Conservation (phyloP, 2,329 filamentous ascomycete species). For the Sarocladium brachiariae region DNA sequence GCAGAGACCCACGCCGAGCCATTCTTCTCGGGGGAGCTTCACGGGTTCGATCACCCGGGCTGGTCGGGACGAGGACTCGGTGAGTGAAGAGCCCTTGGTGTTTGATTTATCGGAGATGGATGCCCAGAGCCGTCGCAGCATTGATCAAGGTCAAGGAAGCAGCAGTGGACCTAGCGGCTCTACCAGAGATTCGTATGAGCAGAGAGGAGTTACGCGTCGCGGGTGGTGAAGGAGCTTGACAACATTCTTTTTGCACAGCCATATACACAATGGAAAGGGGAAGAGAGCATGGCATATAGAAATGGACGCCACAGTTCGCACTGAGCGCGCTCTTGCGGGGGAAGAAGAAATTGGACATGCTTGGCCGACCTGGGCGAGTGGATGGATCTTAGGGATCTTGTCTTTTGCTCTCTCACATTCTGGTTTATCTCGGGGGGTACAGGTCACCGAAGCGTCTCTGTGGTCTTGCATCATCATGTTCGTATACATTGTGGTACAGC, state of each 20-base stretch:
- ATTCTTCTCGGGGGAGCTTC: slow-evolving; percentile 40
- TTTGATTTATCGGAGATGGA: slow-evolving; percentile 70
- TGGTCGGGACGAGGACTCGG: slow-evolving; percentile 38
- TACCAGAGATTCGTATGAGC: slow-evolving; percentile 33
- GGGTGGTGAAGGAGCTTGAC: slow-evolving; percentile 27
- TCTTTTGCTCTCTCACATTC: not conserved
- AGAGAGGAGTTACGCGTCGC: slow-evolving; percentile 26
- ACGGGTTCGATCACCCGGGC: slow-evolving; percentile 32
- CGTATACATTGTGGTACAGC: not conserved
- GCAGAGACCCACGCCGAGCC: slow-evolving; percentile 36
- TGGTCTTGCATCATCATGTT: not conserved
- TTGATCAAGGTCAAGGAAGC: slow-evolving; percentile 45
- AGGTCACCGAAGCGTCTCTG: slow-evolving; percentile 2
- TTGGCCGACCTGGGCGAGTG: not conserved
- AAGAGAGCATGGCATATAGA: not conserved
- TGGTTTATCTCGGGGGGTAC: not conserved
- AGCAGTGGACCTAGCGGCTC: slow-evolving; percentile 20
- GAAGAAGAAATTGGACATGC: not conserved
- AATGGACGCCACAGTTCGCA: not conserved
- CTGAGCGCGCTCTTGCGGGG: not conserved
- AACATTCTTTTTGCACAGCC: not conserved
- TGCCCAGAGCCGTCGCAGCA: slow-evolving; percentile 47
- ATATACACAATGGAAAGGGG: not conserved
- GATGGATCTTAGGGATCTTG: not conserved
- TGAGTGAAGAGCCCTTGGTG: slow-evolving; percentile 62